phyloP scores from a whole-genome alignment of 305 asterid genomes.

The Ilex paraguariensis region DNA sequence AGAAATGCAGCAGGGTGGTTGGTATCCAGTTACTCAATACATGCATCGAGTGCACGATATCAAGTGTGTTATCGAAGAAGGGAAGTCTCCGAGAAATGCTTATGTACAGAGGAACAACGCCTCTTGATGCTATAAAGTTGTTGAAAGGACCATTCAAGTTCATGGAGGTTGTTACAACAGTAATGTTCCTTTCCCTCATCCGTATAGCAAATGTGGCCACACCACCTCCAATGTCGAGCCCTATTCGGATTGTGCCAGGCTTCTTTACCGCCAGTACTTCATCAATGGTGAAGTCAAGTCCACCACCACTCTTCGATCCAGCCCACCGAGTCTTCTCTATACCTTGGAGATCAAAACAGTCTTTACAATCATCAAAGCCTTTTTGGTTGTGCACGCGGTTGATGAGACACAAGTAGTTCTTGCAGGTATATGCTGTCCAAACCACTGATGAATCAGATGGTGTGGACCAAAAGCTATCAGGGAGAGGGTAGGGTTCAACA shows the following conservation, averaged over 20 bases:
- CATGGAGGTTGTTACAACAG: conserved; percentile 57
- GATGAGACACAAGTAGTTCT: conserved; percentile 44
- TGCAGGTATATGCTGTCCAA: conserved; percentile 67
- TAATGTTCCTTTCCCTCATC: conserved; percentile 57
- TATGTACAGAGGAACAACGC: conserved; percentile 58
- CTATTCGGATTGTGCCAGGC: conserved; percentile 51
- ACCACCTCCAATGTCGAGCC: conserved; percentile 81
- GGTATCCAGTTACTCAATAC: conserved; percentile 69
- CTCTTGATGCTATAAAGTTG: conserved; percentile 58
- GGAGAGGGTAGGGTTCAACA: conserved; percentile 49
- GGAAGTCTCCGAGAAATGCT: conserved; percentile 72
- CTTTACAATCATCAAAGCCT: conserved; percentile 64
- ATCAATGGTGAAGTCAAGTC: conserved; percentile 57
- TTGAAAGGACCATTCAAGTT: conserved; percentile 68
- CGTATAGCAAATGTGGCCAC: conserved; percentile 70
- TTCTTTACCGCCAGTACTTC: conserved; percentile 42
- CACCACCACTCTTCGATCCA: not conserved
- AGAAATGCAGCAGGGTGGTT: conserved; percentile 41
- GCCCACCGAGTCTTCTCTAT: conserved; percentile 50
- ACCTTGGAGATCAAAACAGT: conserved; percentile 55
- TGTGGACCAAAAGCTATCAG: conserved; percentile 52
- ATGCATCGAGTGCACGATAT: conserved; percentile 63
- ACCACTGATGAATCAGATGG: conserved; percentile 59
- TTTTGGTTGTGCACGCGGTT: conserved; percentile 39
- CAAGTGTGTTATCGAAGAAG: conserved; percentile 61